Percentiles rank a stretch among this genome's conserved stretches.
Conservation (phyloP, 176 grass and related monocot genomes). For the Carex littledalei region DNA sequence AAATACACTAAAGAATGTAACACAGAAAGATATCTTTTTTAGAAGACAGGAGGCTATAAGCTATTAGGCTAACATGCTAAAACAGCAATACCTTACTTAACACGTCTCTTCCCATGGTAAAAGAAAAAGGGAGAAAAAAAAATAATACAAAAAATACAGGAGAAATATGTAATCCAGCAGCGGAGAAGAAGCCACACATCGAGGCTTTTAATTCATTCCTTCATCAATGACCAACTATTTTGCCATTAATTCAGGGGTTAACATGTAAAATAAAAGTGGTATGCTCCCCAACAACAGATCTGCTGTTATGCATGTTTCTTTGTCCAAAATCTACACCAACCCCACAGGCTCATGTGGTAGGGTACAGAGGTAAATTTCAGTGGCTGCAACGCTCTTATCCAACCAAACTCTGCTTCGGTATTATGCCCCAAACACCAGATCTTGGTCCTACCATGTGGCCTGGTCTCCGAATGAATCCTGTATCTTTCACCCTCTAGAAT, state of each 20-base stretch:
- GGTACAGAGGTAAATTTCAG: not conserved
- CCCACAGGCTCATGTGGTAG: not conserved
- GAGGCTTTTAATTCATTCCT: constrained; percentile 10
- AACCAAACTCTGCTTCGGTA: constrained; percentile 4
- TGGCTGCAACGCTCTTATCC: constrained; percentile 6
- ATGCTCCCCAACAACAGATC: constrained; percentile 12
- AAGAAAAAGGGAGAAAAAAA: not conserved
- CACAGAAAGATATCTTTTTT: not conserved
- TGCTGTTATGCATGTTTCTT: constrained; percentile 16
- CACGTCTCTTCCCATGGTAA: constrained; percentile 4
- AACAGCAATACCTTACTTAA: not conserved
- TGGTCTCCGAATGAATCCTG: constrained; percentile 23
- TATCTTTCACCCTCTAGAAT: constrained; percentile 1
- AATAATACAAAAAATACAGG: not conserved
- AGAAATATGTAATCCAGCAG: not conserved
- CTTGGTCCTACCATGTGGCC: constrained; percentile 19
- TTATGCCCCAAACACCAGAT: constrained; percentile 10
- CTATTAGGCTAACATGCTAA: not conserved
- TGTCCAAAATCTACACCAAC: constrained; percentile 21
- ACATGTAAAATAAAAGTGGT: not conserved
- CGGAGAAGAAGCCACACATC: constrained; percentile 20
- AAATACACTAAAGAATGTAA: not conserved
- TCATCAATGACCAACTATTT: not conserved
- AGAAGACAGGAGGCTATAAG: not conserved
- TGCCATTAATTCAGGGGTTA: constrained; percentile 24